phyloP scores from a whole-genome alignment of 768 basidiomycete genomes.

The Cyclocybe aegerita region DNA sequence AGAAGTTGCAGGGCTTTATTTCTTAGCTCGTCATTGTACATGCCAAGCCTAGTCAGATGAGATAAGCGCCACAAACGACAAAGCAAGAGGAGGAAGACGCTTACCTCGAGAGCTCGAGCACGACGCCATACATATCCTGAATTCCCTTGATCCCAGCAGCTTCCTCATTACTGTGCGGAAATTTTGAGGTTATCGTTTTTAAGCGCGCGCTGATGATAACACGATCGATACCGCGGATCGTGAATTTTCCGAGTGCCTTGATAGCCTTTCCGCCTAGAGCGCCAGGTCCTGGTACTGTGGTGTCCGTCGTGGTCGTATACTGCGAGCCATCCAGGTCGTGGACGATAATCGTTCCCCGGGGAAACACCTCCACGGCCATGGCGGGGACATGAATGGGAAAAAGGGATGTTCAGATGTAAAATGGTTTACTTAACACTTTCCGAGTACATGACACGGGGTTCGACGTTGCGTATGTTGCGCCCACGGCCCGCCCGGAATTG shows the following conservation, averaged over 20 bases:
- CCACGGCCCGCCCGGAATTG: too few relatives aligned
- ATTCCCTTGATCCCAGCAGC: constrained; percentile 10
- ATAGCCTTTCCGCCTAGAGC: constrained; percentile 25
- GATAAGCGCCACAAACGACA: not conserved
- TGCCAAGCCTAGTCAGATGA: constrained; percentile 8
- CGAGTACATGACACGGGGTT: not conserved
- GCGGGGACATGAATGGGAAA: constrained; percentile 2
- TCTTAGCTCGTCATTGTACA: constrained; percentile 16
- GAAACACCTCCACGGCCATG: constrained; percentile 4
- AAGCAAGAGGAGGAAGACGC: not conserved
- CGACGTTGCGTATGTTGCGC: too few relatives aligned
- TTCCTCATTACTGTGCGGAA: constrained; percentile 15
- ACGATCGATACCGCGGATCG: constrained; percentile 23
- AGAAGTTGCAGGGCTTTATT: constrained; percentile 17
- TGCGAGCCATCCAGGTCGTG: constrained; percentile 5
- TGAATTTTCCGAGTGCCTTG: constrained; percentile 23
- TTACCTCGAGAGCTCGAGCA: constrained; percentile 26
- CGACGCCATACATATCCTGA: constrained; percentile 22
- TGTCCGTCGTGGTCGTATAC: constrained; percentile 13
- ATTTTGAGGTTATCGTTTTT: constrained; percentile 12
- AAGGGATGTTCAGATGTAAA: not conserved
- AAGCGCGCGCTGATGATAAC: constrained; percentile 21
- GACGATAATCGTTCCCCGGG: constrained; percentile 4
- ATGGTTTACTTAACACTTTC: not conserved
- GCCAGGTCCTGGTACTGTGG: constrained; percentile 21